Percentiles rank a stretch among this genome's conserved stretches.
phyloP scores from a whole-genome alignment of 495 filamentous ascomycete genomes.

The Symbiotaphrina buchneri region DNA sequence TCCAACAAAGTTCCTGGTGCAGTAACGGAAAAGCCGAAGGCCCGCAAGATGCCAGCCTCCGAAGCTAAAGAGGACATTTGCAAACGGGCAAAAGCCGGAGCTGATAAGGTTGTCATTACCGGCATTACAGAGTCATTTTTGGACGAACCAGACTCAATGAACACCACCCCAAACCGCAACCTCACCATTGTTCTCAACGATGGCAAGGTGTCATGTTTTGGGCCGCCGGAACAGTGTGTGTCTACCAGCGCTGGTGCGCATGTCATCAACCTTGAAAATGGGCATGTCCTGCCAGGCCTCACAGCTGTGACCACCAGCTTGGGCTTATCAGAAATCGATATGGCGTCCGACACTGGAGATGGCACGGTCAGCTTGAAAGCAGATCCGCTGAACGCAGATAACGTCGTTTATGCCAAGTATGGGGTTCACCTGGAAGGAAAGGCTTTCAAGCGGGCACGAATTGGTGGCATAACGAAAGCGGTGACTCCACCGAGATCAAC shows the following conservation, averaged over 20 bases:
- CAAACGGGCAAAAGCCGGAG: conserved; percentile 3
- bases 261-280: conserved; percentile 25
- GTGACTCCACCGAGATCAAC: conserved; percentile 24
- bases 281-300: conserved; percentile 29
- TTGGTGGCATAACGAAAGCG: conserved; percentile 26
- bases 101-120: conserved; percentile 20
- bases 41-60: conserved; percentile 7
- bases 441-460: conserved; percentile 17
- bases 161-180: conserved; percentile 1
- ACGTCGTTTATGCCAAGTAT: conserved; percentile 21
- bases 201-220: conserved; percentile 28
- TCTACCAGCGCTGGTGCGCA: conserved; percentile 8
- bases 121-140: conserved; percentile 21
- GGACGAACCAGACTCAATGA: not conserved
- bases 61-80: conserved; percentile 8
- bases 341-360: conserved; percentile 22
- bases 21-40: conserved; percentile 2
- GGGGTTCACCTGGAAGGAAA: conserved; percentile 23
- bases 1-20: conserved; percentile 11
- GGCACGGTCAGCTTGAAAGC: conserved; percentile 9
- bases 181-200: conserved; percentile 18
- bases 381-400: conserved; percentile 10
- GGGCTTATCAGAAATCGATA: conserved; percentile 32
- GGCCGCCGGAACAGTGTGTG: conserved; percentile 7
- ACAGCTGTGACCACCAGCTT: conserved; percentile 27